Conservation (phyloP, 176 grass and related monocot genomes). For the sorghum (Sorghum bicolor) region Sorghum_bicolor_NCBIv3 NC_012879.2:9708001-9708500, state of each 20-base stretch:
- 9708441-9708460: slow-evolving; percentile 97
- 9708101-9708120: not conserved
- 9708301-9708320: slow-evolving; percentile 93
- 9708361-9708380: not conserved
- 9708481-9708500: slow-evolving; percentile 87
- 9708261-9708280: slow-evolving; percentile 94
- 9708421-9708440: slow-evolving; percentile 93
- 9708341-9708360: not conserved
- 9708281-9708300: slow-evolving; percentile 95
- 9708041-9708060: not conserved
- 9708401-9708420: slow-evolving; percentile 6
- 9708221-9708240: slow-evolving; percentile 99
- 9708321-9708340: slow-evolving; percentile 33
- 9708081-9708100: not conserved
- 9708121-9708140: not conserved
- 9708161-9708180: slow-evolving; percentile 80
- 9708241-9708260: slow-evolving; percentile 91
- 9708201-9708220: slow-evolving; percentile 99
- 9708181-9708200: slow-evolving; percentile 98
- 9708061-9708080: not conserved
- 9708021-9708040: not conserved
- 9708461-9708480: slow-evolving; percentile 85
- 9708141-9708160: slow-evolving; percentile 26
- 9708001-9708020: slow-evolving; percentile 22
- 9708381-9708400: slow-evolving; percentile 9